phyloP scores from a whole-genome alignment of 805 yeast genomes.

The Candida ortonii region DNA sequence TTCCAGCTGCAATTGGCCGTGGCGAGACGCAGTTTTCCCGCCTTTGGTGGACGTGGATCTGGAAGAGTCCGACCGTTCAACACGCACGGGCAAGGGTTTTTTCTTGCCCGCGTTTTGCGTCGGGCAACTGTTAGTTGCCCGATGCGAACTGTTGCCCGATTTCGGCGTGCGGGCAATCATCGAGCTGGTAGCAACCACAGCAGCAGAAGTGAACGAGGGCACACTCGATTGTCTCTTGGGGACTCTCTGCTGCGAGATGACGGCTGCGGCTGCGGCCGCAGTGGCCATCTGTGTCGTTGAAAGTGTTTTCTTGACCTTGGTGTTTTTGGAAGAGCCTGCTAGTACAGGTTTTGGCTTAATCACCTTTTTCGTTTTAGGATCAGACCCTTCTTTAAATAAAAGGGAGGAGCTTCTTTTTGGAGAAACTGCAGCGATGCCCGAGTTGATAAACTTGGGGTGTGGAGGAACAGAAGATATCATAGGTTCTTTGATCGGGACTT shows the following conservation, averaged over 20 bases:
- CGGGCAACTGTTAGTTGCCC: too few relatives aligned
- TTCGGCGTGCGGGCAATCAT: slow-evolving; percentile 15
- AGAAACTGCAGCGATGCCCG: slow-evolving; percentile 1
- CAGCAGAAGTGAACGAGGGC: slow-evolving; percentile 22
- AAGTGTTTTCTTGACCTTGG: slow-evolving; percentile 16
- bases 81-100: too few relatives aligned
- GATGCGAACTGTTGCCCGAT: too few relatives aligned
- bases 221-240: slow-evolving; percentile 15
- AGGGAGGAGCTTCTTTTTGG: slow-evolving; percentile 11
- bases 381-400: slow-evolving; percentile 7
- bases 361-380: slow-evolving; percentile 1
- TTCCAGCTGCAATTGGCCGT: too few relatives aligned
- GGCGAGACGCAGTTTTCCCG: neutral
- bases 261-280: slow-evolving; percentile 30
- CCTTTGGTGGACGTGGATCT: too few relatives aligned
- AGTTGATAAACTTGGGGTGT: neutral
- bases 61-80: too few relatives aligned
- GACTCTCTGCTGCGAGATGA: slow-evolving; percentile 19
- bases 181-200: slow-evolving; percentile 24
- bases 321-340: slow-evolving; percentile 4
- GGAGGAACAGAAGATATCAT: neutral
- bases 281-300: slow-evolving; percentile 29
- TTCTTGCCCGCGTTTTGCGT: too few relatives aligned
- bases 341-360: neutral
- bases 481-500: slow-evolving; percentile 2